Evolutionary conservation across 768 basidiomycete genomes (phyloP).

Genomic region (Psilocybe azurescens): DNA sequence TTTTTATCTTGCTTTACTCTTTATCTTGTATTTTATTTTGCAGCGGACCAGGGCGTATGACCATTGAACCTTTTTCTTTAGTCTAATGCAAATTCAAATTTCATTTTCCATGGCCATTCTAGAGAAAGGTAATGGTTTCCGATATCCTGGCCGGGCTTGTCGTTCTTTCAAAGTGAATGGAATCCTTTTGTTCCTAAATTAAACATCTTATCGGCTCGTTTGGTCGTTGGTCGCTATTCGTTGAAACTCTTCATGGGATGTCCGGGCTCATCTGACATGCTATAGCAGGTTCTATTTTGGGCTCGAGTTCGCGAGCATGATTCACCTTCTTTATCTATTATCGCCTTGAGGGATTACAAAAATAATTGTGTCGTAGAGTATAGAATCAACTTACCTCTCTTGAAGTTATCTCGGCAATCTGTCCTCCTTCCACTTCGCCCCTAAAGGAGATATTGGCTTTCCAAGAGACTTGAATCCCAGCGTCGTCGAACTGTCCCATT

Average conservation of each 20-base stretch:
- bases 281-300: not conserved
- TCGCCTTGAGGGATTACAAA: not conserved
- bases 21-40: constrained; percentile 7
- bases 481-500: no score
- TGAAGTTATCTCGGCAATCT: no score
- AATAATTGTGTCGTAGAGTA: no score
- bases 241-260: not conserved
- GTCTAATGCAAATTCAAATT: not conserved
- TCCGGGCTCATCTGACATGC: not conserved
- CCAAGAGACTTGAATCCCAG: no score
- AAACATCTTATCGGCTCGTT: not conserved
- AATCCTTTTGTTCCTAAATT: not conserved
- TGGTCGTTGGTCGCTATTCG: not conserved
- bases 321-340: not conserved
- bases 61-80: not conserved
- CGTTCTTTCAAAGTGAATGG: no score
- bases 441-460: no score
- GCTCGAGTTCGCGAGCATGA: not conserved
- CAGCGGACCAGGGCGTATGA: not conserved
- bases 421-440: no score
- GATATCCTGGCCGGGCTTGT: not conserved
- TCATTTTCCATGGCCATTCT: not conserved
- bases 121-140: not conserved
- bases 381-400: no score
- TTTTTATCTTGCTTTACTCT: constrained; percentile 5